Evolutionary conservation across 2,329 filamentous ascomycete species (phyloP).

Genomic region (Thielaviopsis ethacetica): DNA sequence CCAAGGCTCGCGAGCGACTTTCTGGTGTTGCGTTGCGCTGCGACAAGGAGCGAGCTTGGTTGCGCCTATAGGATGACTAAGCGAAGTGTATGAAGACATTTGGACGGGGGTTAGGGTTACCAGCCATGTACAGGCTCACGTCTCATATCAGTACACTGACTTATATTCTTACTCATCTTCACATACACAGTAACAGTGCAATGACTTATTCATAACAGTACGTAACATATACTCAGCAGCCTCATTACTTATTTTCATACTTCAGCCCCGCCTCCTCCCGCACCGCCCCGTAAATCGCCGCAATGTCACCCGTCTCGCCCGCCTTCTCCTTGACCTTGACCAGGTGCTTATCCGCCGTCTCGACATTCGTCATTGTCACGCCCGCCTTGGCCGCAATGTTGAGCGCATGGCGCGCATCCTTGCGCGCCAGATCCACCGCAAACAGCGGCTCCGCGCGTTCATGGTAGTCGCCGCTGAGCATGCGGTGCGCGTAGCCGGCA

Average conservation of each 20-base stretch:
- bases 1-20: conserved; percentile 2
- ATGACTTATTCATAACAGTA: neutral
- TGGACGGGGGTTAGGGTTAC: neutral
- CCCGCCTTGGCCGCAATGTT: conserved; percentile 47
- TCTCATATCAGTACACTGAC: no score
- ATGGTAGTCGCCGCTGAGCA: conserved; percentile 63
- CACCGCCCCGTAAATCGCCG: conserved; percentile 66
- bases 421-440: conserved; percentile 63
- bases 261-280: conserved; percentile 57
- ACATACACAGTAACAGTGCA: no score
- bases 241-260: conserved; percentile 41
- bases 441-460: conserved; percentile 66
- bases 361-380: conserved; percentile 44
- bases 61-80: conserved; percentile 9
- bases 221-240: neutral
- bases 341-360: conserved; percentile 54
- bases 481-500: conserved; percentile 55
- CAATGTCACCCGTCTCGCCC: conserved; percentile 61
- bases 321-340: conserved; percentile 48
- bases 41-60: neutral
- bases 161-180: no score
- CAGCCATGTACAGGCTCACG: no score
- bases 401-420: conserved; percentile 64
- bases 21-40: neutral
- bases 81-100: neutral